Percentiles rank a stretch among this genome's conserved stretches.
phyloP scores from a whole-genome alignment of 805 yeast species.

The Starmera dryadoides region DNA sequence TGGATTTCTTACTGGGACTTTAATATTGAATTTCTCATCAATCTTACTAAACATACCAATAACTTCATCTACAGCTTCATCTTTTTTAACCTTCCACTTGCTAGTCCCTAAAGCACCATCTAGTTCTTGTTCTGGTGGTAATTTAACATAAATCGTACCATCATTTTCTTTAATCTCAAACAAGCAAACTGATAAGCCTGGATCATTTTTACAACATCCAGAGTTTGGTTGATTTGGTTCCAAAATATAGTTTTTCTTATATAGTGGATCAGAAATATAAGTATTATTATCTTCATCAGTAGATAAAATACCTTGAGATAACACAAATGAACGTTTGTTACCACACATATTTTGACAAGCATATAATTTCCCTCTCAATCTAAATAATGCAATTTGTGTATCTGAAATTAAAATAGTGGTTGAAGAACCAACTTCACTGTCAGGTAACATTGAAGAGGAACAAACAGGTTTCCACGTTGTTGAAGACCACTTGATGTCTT shows the following conservation, averaged over 20 bases:
- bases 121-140: conserved; percentile 26
- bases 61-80: conserved; percentile 12
- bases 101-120: conserved; percentile 27
- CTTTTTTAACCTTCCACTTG: conserved; percentile 25
- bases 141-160: conserved; percentile 21
- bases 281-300: conserved; percentile 23
- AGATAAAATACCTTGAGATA: conserved; percentile 27
- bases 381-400: conserved; percentile 29
- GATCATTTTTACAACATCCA: conserved; percentile 26
- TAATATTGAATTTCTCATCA: conserved; percentile 17
- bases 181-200: conserved; percentile 24
- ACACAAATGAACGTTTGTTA: conserved; percentile 31
- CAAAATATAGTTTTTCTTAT: conserved; percentile 26
- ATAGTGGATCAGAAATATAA: conserved; percentile 30
- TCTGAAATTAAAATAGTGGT: conserved; percentile 25
- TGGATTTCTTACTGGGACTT: conserved; percentile 15
- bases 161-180: conserved; percentile 26
- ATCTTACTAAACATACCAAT: conserved; percentile 10
- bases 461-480: conserved; percentile 24
- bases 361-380: conserved; percentile 23
- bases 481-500: conserved; percentile 25
- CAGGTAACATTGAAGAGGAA: conserved; percentile 19
- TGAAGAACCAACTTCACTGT: conserved; percentile 24
- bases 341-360: conserved; percentile 35
- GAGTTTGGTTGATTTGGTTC: conserved; percentile 14